Conservation (phyloP, 176 grass and related monocot genomes). For the Triticum timopheevii region DNA sequence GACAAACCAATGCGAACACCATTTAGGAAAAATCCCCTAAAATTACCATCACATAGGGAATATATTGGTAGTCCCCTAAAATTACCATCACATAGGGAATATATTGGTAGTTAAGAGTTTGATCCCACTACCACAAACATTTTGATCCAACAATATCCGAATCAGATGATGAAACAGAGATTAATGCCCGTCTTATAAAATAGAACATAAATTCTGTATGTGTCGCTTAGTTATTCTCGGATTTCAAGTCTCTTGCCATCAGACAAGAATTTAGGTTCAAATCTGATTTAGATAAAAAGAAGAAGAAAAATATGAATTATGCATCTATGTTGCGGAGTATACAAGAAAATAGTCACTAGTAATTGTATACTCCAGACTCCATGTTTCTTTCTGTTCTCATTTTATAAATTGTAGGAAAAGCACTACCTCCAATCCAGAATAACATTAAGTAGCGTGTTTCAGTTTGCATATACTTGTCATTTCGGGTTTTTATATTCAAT, state of each 20-base stretch:
- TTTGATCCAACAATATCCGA: too few relatives aligned
- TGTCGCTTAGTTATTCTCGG: background rate
- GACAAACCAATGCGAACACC: too few relatives aligned
- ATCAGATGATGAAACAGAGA: too few relatives aligned
- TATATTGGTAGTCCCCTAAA: too few relatives aligned
- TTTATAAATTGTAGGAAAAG: background rate
- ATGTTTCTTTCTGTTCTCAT: background rate
- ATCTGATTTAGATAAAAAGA: background rate
- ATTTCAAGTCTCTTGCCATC: background rate
- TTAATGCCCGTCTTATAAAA: too few relatives aligned
- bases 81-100: too few relatives aligned
- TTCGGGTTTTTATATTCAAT: background rate
- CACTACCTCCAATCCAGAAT: background rate
- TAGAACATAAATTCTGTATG: too few relatives aligned
- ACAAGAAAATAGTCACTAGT: background rate
- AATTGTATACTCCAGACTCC: background rate
- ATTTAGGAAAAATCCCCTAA: too few relatives aligned
- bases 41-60: too few relatives aligned
- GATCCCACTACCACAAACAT: too few relatives aligned
- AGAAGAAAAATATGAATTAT: background rate
- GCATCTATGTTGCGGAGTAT: background rate
- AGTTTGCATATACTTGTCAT: background rate
- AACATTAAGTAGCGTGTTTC: background rate
- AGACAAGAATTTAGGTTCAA: background rate
- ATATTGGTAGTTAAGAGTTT: too few relatives aligned